These are phyloP conservation scores for Aspergillus thermomutatus DNA, from an alignment of 2,329 filamentous ascomycete genomes.

Conservation along the genomic window DNA sequence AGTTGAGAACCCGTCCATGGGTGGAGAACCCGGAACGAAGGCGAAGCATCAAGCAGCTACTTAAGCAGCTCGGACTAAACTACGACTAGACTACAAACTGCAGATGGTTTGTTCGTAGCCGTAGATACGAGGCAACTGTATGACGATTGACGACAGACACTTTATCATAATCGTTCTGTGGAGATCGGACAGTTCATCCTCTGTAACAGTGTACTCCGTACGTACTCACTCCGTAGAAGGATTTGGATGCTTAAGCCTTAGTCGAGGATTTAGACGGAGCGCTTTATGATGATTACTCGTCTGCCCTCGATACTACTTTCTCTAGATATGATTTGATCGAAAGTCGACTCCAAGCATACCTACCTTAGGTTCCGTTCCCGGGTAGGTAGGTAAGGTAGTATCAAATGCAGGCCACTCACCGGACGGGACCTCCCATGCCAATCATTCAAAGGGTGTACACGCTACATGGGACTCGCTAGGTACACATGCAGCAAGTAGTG, in stretches of 20 bases:
- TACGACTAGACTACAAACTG: background rate
- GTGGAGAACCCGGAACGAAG: constrained; percentile 8
- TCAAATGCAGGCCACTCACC: background rate
- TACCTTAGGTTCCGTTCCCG: background rate
- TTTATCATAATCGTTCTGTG: background rate
- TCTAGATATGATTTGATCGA: background rate
- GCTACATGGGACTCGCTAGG: background rate
- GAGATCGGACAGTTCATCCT: background rate
- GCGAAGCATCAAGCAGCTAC: constrained; percentile 5
- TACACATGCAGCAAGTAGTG: background rate
- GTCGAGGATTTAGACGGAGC: background rate
- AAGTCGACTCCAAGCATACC: background rate
- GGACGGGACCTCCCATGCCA: background rate
- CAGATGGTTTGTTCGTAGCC: background rate
- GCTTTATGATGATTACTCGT: background rate
- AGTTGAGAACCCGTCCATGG: background rate
- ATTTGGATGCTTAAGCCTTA: background rate
- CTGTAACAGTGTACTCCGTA: background rate
- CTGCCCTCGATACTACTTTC: background rate
- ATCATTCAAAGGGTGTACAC: background rate
- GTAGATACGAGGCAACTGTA: background rate
- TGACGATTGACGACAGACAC: background rate
- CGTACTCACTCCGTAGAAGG: background rate
- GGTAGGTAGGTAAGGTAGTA: background rate
- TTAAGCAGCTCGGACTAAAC: background rate